A percentile compares a stretch with the other conserved stretches of the same genome.
These are phyloP conservation scores for Singerocomus inundabilis DNA, from an alignment of 1,284 basidiomycete genomes.

Conservation along the genomic window DNA sequence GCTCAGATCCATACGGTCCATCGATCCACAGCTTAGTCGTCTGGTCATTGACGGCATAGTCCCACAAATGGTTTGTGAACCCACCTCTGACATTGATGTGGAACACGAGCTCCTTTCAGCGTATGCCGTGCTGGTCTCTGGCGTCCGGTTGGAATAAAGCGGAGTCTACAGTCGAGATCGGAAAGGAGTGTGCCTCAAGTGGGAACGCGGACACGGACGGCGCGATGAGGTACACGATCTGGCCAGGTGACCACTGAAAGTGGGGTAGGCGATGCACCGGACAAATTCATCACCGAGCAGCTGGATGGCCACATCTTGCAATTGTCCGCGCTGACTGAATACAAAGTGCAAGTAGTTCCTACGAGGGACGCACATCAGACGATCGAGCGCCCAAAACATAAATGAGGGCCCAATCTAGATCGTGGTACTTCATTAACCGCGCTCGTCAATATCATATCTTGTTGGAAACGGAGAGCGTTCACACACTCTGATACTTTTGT, in stretches of 20 bases:
- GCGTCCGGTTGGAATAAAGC: constrained; percentile 8
- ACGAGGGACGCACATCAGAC: constrained; percentile 50
- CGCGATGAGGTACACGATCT: constrained; percentile 48
- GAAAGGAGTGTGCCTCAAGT: constrained; percentile 56
- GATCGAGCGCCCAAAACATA: constrained; percentile 66
- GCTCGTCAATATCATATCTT: background rate
- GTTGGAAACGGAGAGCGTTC: constrained; percentile 15
- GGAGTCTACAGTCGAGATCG: constrained; percentile 46
- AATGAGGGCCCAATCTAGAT: constrained; percentile 55
- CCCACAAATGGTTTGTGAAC: constrained; percentile 38
- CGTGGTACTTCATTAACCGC: constrained; percentile 11
- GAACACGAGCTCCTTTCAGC: constrained; percentile 47
- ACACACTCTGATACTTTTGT: constrained; percentile 15
- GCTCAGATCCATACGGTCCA: constrained; percentile 44
- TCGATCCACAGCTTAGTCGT: constrained; percentile 39
- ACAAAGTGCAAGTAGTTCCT: constrained; percentile 43
- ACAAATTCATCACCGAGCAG: constrained; percentile 27
- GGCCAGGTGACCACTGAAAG: constrained; percentile 43
- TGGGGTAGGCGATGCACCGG: constrained; percentile 24
- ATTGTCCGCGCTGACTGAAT: constrained; percentile 13
- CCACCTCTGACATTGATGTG: constrained; percentile 48
- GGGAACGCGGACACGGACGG: constrained; percentile 42
- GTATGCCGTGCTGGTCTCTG: background rate
- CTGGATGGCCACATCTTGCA: constrained; percentile 28
- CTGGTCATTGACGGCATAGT: constrained; percentile 25